phyloP scores from a whole-genome alignment of 140 eudicot genomes.

The Stevia rebaudiana region DNA sequence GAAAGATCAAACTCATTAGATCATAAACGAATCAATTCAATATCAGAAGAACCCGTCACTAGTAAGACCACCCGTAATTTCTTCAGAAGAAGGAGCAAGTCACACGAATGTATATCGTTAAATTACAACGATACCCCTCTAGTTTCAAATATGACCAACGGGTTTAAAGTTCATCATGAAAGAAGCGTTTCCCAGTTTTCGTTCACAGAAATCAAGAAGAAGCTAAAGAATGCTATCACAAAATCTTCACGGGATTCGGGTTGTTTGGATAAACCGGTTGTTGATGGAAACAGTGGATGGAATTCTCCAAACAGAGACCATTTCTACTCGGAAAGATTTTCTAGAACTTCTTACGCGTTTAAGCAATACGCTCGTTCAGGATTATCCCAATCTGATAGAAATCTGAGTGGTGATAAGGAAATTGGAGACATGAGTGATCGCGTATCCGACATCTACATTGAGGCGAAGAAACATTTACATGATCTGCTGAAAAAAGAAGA shows the following conservation, averaged over 20 bases:
- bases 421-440: conserved; percentile 33
- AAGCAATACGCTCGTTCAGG: conserved; percentile 35
- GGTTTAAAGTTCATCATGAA: conserved; percentile 27
- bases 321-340: conserved; percentile 60
- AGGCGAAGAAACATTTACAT: conserved; percentile 78
- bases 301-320: conserved; percentile 68
- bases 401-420: conserved; percentile 13
- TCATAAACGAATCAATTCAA: conserved; percentile 21
- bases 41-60: conserved; percentile 24
- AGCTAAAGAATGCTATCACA: conserved; percentile 58
- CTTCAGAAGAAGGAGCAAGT: conserved; percentile 74
- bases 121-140: conserved; percentile 28
- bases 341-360: conserved; percentile 30
- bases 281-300: conserved; percentile 45
- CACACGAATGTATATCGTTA: conserved; percentile 51
- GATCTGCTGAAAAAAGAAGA: conserved; percentile 58
- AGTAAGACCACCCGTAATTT: conserved; percentile 49
- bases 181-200: conserved; percentile 60
- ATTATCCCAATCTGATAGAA: conserved; percentile 27
- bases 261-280: conserved; percentile 37
- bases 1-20: conserved; percentile 38
- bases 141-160: conserved; percentile 20
- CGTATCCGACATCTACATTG: conserved; percentile 51
- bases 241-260: conserved; percentile 39
- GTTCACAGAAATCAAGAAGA: conserved; percentile 62